Percentiles rank a stretch among this genome's conserved stretches.
These are phyloP conservation scores for Candida tibetensis DNA, from an alignment of 805 yeast genomes.

Conservation along the genomic window DNA sequence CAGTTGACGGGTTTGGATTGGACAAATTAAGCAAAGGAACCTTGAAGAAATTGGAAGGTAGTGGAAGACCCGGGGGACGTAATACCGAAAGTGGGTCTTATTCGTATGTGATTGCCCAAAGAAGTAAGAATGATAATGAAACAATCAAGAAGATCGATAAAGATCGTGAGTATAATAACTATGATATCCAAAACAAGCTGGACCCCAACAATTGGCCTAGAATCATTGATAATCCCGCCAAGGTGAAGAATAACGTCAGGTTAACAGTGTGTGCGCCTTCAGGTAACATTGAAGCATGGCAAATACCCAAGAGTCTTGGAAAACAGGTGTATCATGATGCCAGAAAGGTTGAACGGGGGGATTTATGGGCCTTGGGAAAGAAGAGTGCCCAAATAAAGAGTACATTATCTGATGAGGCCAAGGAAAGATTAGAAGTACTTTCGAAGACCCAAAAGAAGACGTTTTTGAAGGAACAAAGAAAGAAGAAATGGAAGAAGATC, in stretches of 20 bases:
- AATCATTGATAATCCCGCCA: constrained; percentile 65
- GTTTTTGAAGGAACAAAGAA: constrained; percentile 34
- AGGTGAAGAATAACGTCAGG: constrained; percentile 78
- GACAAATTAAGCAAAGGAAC: constrained; percentile 29
- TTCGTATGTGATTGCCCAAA: constrained; percentile 69
- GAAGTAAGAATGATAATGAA: constrained; percentile 46
- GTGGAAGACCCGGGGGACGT: constrained; percentile 74
- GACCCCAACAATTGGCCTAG: constrained; percentile 62
- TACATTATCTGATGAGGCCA: constrained; percentile 26
- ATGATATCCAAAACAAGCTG: constrained; percentile 17
- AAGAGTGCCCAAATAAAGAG: constrained; percentile 34
- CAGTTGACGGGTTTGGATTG: constrained; percentile 56
- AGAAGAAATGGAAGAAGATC: constrained; percentile 33
- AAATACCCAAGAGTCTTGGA: constrained; percentile 73
- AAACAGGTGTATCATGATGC: constrained; percentile 85
- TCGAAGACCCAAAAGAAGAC: constrained; percentile 38
- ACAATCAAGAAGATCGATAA: constrained; percentile 42
- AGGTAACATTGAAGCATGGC: constrained; percentile 85
- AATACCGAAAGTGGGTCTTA: constrained; percentile 70
- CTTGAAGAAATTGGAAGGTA: constrained; percentile 50
- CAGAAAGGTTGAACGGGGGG: constrained; percentile 79
- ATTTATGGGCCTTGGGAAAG: constrained; percentile 67
- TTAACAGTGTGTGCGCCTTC: constrained; percentile 76
- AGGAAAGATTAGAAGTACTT: constrained; percentile 33
- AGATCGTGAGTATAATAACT: constrained; percentile 27